A percentile compares a stretch with the other conserved stretches of the same genome.
phyloP scores from a whole-genome alignment of 495 filamentous ascomycete genomes.

The Aspergillus funiculosus region DNA sequence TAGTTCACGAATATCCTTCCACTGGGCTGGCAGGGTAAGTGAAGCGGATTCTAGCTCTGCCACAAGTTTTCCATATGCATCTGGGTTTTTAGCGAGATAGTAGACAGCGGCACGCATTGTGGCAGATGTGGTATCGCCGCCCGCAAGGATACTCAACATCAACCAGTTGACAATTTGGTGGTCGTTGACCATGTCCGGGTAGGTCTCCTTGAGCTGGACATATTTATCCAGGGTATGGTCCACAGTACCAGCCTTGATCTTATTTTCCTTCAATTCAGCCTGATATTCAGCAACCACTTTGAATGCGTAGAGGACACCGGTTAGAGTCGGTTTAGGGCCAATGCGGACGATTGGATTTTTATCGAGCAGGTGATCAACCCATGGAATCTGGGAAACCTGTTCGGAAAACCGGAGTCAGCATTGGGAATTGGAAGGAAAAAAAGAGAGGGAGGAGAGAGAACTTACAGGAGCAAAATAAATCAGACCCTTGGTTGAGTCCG shows the following conservation, averaged over 20 bases:
- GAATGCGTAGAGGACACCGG: constrained; percentile 24
- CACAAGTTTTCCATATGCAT: constrained; percentile 27
- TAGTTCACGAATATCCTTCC: constrained; percentile 39
- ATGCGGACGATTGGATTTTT: constrained; percentile 47
- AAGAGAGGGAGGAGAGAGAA: background rate
- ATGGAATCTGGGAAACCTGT: constrained; percentile 30
- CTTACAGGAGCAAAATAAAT: constrained; percentile 33
- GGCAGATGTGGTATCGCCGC: constrained; percentile 35
- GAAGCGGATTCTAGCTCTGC: constrained; percentile 22
- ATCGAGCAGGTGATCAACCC: constrained; percentile 54
- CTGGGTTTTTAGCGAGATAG: constrained; percentile 31
- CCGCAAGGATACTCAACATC: constrained; percentile 39
- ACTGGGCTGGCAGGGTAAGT: constrained; percentile 29
- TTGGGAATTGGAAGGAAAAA: background rate
- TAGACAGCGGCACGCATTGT: constrained; percentile 39
- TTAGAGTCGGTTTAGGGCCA: constrained; percentile 20
- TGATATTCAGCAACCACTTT: constrained; percentile 18
- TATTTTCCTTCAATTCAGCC: constrained; percentile 20
- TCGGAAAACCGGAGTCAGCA: background rate
- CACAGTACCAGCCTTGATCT: constrained; percentile 11
- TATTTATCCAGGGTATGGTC: constrained; percentile 28
- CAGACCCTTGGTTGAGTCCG: constrained; percentile 22
- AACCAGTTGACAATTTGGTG: constrained; percentile 31
- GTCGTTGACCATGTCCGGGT: constrained; percentile 27
- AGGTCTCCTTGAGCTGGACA: constrained; percentile 27